Evolutionary conservation across 352 stramenopile species (phyloP), one percentile per base, ranked within the genome.

Genomic region (Pseudoperonospora humuli): DNA sequence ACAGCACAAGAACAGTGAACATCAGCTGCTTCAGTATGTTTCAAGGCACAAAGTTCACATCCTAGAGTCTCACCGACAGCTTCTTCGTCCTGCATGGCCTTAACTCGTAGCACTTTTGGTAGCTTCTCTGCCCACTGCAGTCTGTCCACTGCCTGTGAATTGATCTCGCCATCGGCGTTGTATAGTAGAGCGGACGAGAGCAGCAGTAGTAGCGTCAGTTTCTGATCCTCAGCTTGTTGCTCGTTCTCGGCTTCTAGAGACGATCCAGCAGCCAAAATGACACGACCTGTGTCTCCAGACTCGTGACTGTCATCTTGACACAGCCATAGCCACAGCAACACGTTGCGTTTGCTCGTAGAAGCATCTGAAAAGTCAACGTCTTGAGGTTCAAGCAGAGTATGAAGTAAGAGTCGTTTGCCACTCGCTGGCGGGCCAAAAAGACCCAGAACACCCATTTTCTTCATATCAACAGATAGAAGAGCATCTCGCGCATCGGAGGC

Each of bases 151-250:
- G 69, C 61, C 13, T 57, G 21, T 0, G 54, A 60, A 32, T 74
- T 50, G 37, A 86, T 67, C 31, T 82, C 70, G 31, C 66, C 67
- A 32, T 82, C 69, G 27, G 64, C 50, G 19, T 76, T 82, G 59
- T 84, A 84, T 24, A 84, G 29, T 11, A 86, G 45, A 13, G 55
- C 56, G 11, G 74, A 86, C 29, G 67, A 73, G 26, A 86, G 68
- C 50, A 86, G 52, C 45, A 84, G 50, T 18, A 86, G 36, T 17
- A 86, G 57, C 11, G 66, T 55, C 31, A 59, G 31, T 36, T 39
- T 57, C 31, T 58, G 54, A 25, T 56, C 42, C 32, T 43, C 20
- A 25, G 40, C 11, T 6, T 51, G 26, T 8, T 61, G 47, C 17
- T 45, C 51, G 15, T 41, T 47, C 6, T 57, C 32, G 0, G 34